Percentiles rank a stretch among this genome's conserved stretches.
Conservation (phyloP, 495 filamentous ascomycete genomes). For the Podospora australis region DNA sequence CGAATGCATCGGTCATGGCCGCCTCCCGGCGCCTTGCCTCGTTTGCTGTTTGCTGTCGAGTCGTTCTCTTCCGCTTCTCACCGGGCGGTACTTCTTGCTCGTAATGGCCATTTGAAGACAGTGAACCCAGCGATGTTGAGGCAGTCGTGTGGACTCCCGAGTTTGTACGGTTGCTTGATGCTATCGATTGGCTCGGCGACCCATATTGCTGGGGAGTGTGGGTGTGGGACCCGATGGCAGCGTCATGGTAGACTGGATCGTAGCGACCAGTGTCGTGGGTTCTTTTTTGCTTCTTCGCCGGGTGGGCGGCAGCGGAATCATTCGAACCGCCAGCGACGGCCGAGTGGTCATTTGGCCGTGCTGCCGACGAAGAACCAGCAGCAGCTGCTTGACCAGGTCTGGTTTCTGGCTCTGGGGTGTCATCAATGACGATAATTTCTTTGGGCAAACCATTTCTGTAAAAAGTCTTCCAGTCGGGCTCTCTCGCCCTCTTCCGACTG, state of each 20-base stretch:
- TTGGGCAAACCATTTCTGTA: constrained; percentile 90
- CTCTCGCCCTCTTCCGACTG: constrained; percentile 53
- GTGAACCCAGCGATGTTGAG: constrained; percentile 76
- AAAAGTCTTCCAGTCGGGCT: constrained; percentile 81
- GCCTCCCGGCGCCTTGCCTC: constrained; percentile 72
- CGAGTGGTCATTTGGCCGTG: constrained; percentile 24
- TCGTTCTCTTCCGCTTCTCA: constrained; percentile 82
- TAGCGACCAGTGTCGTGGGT: constrained; percentile 38
- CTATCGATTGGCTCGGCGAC: constrained; percentile 55
- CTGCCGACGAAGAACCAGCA: constrained; percentile 21
- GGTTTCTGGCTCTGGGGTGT: constrained; percentile 69
- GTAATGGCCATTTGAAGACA: constrained; percentile 56
- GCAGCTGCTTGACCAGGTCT: constrained; percentile 20
- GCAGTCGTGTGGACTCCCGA: constrained; percentile 81
- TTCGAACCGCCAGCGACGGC: constrained; percentile 13
- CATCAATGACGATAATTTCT: constrained; percentile 93
- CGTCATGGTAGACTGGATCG: constrained; percentile 37
- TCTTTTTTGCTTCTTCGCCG: constrained; percentile 46
- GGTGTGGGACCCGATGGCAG: constrained; percentile 60
- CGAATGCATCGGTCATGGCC: constrained; percentile 63
- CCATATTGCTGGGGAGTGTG: constrained; percentile 45
- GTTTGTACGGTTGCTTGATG: constrained; percentile 81
- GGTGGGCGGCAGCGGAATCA: constrained; percentile 24
- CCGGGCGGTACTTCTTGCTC: constrained; percentile 49
- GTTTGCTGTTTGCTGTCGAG: constrained; percentile 67